Conservation (phyloP, 1,284 basidiomycete species). For the Fereydounia khargensis region DNA sequence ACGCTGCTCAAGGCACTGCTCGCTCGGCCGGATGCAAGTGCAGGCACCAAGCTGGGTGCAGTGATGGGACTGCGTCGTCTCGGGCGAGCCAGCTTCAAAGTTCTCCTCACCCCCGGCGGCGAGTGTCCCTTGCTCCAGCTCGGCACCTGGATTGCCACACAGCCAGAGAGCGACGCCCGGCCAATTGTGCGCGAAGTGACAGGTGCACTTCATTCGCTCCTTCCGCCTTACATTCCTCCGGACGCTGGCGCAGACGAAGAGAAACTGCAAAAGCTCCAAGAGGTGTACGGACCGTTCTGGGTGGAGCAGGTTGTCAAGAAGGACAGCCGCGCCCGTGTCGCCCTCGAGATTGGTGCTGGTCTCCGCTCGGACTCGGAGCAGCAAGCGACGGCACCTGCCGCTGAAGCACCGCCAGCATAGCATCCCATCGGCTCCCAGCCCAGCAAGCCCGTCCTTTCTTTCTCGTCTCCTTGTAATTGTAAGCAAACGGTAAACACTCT, state of each 20-base stretch:
- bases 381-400: background rate
- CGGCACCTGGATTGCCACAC: constrained; percentile 27
- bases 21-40: constrained; percentile 54
- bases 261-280: constrained; percentile 4
- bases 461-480: background rate
- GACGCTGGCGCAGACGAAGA: constrained; percentile 10
- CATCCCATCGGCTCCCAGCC: background rate
- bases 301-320: constrained; percentile 10
- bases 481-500: no score
- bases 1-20: constrained; percentile 84
- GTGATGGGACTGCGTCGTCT: constrained; percentile 46
- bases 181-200: constrained; percentile 21
- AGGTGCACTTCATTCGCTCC: constrained; percentile 21
- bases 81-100: constrained; percentile 44
- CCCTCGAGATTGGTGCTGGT: constrained; percentile 25
- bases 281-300: constrained; percentile 30
- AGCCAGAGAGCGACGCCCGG: constrained; percentile 4
- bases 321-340: constrained; percentile 19
- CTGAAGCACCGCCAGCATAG: background rate
- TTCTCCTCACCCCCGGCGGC: no score
- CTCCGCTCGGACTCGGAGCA: constrained; percentile 11
- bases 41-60: constrained; percentile 51
- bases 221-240: constrained; percentile 23
- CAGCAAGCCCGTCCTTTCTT: background rate
- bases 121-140: constrained; percentile 23